These are phyloP conservation scores for Pochonia chlamydosporia DNA, from an alignment of 2,329 filamentous ascomycete species.

Conservation along the genomic window DNA sequence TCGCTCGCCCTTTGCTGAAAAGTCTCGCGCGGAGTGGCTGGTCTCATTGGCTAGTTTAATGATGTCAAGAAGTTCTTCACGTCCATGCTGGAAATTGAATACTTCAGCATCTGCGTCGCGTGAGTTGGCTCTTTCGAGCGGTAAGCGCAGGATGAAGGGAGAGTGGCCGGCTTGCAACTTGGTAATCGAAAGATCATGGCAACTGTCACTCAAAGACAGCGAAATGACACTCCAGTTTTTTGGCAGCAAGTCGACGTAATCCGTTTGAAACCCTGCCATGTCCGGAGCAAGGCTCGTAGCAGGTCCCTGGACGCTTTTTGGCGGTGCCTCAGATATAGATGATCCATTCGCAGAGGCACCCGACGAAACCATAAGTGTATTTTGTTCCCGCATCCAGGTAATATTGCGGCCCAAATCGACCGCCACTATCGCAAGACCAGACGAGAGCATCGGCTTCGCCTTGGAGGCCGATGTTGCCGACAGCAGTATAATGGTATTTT, in stretches of 20 bases:
- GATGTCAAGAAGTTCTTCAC: constrained; percentile 74
- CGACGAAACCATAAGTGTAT: constrained; percentile 29
- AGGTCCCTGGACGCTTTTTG: constrained; percentile 11
- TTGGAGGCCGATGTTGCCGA: constrained; percentile 52
- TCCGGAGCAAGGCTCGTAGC: constrained; percentile 40
- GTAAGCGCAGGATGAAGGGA: constrained; percentile 82
- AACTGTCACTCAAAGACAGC: constrained; percentile 73
- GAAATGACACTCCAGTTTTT: constrained; percentile 80
- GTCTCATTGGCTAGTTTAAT: constrained; percentile 76
- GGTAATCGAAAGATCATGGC: constrained; percentile 82
- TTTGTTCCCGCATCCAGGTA: constrained; percentile 60
- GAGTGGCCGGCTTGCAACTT: constrained; percentile 69
- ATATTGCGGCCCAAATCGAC: constrained; percentile 66
- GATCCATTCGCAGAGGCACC: constrained; percentile 29
- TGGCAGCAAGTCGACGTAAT: constrained; percentile 84
- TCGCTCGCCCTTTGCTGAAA: constrained; percentile 68
- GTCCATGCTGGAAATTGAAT: constrained; percentile 79
- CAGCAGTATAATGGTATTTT: constrained; percentile 59
- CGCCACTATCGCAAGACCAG: constrained; percentile 55
- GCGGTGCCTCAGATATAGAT: not conserved
- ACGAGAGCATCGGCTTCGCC: constrained; percentile 39
- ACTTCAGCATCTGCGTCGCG: constrained; percentile 72
- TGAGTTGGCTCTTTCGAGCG: constrained; percentile 74
- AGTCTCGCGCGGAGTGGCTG: constrained; percentile 67
- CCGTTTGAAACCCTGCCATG: constrained; percentile 62